A percentile compares a stretch with the other conserved stretches of the same genome.
phyloP scores from a whole-genome alignment of 352 stramenopile genomes.

The Pythium volutum region DNA sequence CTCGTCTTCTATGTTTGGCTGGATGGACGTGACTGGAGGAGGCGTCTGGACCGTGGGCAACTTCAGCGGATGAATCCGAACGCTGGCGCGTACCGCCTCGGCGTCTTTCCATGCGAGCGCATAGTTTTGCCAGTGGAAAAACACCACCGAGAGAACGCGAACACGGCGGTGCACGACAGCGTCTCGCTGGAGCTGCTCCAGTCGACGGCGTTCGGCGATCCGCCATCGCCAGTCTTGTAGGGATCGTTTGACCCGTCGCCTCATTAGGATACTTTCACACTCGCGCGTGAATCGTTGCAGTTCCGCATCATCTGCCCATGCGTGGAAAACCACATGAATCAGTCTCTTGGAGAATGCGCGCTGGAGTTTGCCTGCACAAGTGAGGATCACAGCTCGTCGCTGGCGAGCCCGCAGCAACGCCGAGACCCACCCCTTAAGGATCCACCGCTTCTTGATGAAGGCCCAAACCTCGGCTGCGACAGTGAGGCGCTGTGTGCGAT shows the following conservation, averaged over 20 bases:
- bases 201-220: conserved; percentile 10
- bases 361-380: conserved; percentile 50
- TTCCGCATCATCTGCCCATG: conserved; percentile 6
- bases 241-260: not conserved
- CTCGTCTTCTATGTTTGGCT: not conserved
- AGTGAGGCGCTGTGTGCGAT: not conserved
- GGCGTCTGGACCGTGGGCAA: not conserved
- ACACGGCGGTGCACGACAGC: conserved; percentile 27
- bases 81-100: conserved; percentile 11
- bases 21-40: not conserved
- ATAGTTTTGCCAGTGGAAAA: conserved; percentile 80
- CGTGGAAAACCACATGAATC: conserved; percentile 3
- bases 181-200: conserved; percentile 16
- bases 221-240: conserved; percentile 8
- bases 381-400: conserved; percentile 43
- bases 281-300: conserved; percentile 1
- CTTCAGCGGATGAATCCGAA: not conserved
- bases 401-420: conserved; percentile 24
- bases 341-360: conserved; percentile 2
- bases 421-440: not conserved
- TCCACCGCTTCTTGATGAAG: not conserved
- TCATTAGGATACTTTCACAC: not conserved
- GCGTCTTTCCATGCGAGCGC: conserved; percentile 65
- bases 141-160: conserved; percentile 35
- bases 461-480: not conserved